Evolutionary conservation across 352 stramenopile species (phyloP).

Genomic region (Pythium graminicola): DNA sequence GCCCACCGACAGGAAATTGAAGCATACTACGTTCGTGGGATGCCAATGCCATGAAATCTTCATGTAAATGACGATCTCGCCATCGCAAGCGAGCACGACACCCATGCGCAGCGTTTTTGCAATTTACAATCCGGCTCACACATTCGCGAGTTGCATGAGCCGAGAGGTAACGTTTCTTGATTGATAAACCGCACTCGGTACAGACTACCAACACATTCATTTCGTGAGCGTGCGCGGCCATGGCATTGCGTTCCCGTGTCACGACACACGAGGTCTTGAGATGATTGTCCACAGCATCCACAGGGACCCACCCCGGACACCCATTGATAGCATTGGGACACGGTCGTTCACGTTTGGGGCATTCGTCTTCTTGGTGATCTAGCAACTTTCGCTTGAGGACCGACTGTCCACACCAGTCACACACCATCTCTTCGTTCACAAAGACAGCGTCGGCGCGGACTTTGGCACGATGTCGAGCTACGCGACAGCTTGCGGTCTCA

Average conservation of each 20-base stretch:
- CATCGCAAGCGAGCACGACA: constrained; percentile 51
- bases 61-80: constrained; percentile 63
- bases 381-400: constrained; percentile 64
- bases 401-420: constrained; percentile 56
- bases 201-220: constrained; percentile 43
- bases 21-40: constrained; percentile 41
- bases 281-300: constrained; percentile 48
- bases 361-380: constrained; percentile 78
- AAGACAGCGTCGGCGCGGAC: constrained; percentile 34
- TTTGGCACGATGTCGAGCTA: constrained; percentile 32
- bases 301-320: constrained; percentile 64
- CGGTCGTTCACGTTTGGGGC: constrained; percentile 50
- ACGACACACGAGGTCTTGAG: constrained; percentile 42
- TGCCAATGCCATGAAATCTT: constrained; percentile 47
- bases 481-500: constrained; percentile 36
- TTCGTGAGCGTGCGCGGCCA: constrained; percentile 38
- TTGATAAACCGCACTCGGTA: constrained; percentile 39
- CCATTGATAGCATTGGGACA: constrained; percentile 55
- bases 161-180: constrained; percentile 35
- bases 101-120: constrained; percentile 61
- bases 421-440: constrained; percentile 49
- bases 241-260: constrained; percentile 43
- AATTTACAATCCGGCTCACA: constrained; percentile 53
- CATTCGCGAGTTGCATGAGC: constrained; percentile 43
- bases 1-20: constrained; percentile 40